A percentile compares a stretch with the other conserved stretches of the same genome.
Evolutionary conservation across 495 filamentous ascomycete genomes (phyloP).

Genomic region (Xylaria grammica): DNA sequence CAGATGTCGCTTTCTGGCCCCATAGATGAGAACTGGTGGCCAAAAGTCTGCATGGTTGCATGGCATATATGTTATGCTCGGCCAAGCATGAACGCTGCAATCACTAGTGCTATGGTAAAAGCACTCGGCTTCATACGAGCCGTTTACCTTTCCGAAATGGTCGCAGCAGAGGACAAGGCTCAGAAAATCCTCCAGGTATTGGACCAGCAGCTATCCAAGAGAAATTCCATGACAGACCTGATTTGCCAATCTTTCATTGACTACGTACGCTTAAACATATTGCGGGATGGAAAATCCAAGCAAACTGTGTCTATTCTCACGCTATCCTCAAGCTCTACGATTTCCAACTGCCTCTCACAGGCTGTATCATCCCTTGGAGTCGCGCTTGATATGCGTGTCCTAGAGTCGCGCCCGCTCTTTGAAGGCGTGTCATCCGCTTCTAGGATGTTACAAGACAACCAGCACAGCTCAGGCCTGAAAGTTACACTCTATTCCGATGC

Average conservation of each 20-base stretch:
- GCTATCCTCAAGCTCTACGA: slow-evolving; percentile 66
- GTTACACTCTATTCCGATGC: slow-evolving; percentile 66
- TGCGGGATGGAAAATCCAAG: slow-evolving; percentile 19
- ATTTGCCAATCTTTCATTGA: slow-evolving; percentile 42
- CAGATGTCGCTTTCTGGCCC: slow-evolving; percentile 27
- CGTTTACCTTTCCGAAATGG: slow-evolving; percentile 29
- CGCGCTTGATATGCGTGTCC: slow-evolving; percentile 58
- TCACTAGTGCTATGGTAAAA: slow-evolving; percentile 55
- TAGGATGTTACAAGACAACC: slow-evolving; percentile 45
- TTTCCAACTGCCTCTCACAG: slow-evolving; percentile 42
- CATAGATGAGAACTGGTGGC: slow-evolving; percentile 57
- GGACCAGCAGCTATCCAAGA: slow-evolving; percentile 27
- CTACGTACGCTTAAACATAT: slow-evolving; percentile 29
- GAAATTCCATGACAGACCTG: slow-evolving; percentile 31
- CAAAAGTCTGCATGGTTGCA: slow-evolving; percentile 56
- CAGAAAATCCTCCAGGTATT: slow-evolving; percentile 36
- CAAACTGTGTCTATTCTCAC: slow-evolving; percentile 57
- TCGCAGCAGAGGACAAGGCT: slow-evolving; percentile 39
- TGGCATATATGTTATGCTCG: slow-evolving; percentile 71
- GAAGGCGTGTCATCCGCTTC: slow-evolving; percentile 66
- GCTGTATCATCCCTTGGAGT: slow-evolving; percentile 26
- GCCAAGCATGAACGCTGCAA: slow-evolving; percentile 67
- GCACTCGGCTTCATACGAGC: slow-evolving; percentile 44
- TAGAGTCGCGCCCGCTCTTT: slow-evolving; percentile 70
- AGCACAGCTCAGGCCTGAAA: slow-evolving; percentile 31